Evolutionary conservation across 495 filamentous ascomycete species (phyloP), one percentile per base, ranked within the genome.

Genomic region (Hapsidospora chrysogenum): DNA sequence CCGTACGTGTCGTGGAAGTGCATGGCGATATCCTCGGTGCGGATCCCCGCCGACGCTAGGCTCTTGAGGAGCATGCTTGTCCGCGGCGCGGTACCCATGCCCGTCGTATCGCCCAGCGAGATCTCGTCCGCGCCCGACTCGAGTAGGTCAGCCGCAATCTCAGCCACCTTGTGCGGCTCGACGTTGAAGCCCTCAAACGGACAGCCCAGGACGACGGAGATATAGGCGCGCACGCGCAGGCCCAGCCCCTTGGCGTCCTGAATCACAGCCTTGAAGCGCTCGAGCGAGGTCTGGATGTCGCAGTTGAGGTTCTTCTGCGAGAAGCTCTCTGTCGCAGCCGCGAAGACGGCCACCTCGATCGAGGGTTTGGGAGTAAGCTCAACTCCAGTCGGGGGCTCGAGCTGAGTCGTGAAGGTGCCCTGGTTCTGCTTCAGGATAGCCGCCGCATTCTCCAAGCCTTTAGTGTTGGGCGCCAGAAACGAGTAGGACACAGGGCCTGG

Each of bases 1-100:
- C 86, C 92, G 54, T 92, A 99, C 3, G 92, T 99, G 47, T 97
- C 85, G 43, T 96, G 89, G 50, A 95, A 95, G 48, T 97, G 89
- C 53, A 92, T 73, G 2, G 87, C 86, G 2, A 97, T 45, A 45
- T 92, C 85, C 44, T 80, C 76, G 23, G 68, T 77, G 29, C 74
- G 64, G 31, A 96, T 75, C 0, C 85, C 83, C 3, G 84, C 81
- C 3, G 74, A 72, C 16, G 65, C 62, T 47, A 94, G 63, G 14
- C 81, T 72, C 36, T 65, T 60, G 38, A 92, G 55, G 27, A 92
- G 63, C 47, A 75, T 69, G 45, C 69, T 63, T 0, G 81, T 89
- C 16, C 78, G 65, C 1, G 85, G 82, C 15, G 78, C 83, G 0
- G 89, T 96, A 4, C 92, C 89, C 81, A 94, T 93, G 6, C 89